Evolutionary conservation across 2,329 filamentous ascomycete species (phyloP).

Genomic region (Geoglossum cookeanum): DNA sequence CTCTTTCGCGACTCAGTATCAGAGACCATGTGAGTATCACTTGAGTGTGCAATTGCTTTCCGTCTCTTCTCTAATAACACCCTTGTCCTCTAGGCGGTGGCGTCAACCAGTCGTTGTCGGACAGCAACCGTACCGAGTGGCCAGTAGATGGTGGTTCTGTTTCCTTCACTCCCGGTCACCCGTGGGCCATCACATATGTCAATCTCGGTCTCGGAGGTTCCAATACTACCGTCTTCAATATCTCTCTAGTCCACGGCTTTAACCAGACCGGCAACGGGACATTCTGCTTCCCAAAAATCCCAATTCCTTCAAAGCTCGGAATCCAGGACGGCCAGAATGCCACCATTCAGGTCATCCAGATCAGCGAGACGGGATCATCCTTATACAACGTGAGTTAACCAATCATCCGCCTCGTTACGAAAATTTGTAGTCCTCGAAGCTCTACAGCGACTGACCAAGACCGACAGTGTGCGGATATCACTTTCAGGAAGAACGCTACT

Average conservation of each 20-base stretch:
- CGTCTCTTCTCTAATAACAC: background rate
- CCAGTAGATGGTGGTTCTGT: constrained; percentile 25
- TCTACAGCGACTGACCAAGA: no score
- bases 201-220: constrained; percentile 25
- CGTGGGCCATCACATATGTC: constrained; percentile 26
- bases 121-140: constrained; percentile 28
- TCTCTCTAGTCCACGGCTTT: constrained; percentile 23
- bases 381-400: constrained; percentile 27
- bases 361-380: constrained; percentile 15
- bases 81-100: constrained; percentile 27
- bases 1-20: constrained; percentile 24
- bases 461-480: no score
- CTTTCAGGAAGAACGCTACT: no score
- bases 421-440: no score
- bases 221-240: constrained; percentile 25
- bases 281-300: constrained; percentile 24
- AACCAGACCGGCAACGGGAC: constrained; percentile 29
- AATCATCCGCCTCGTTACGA: no score
- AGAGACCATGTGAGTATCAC: constrained; percentile 20
- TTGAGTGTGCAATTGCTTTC: background rate
- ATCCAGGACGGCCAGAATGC: constrained; percentile 22
- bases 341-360: constrained; percentile 26
- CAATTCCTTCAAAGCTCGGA: constrained; percentile 14
- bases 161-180: constrained; percentile 22
- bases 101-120: constrained; percentile 22